phyloP scores from a whole-genome alignment of 768 basidiomycete species.

The Russula dissimulans region DNA sequence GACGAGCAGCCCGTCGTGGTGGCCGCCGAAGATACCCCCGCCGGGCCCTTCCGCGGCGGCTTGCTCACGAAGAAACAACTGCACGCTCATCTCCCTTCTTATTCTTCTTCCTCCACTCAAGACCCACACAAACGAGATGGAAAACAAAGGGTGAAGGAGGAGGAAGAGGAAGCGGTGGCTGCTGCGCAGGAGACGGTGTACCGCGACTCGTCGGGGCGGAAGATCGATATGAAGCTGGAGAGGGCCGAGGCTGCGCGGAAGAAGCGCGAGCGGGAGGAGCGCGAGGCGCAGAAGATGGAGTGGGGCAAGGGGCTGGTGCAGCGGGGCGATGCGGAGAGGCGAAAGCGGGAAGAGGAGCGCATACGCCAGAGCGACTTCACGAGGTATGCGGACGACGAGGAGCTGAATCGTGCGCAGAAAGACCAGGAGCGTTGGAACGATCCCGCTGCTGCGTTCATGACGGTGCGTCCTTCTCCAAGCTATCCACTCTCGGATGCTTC shows the following conservation, averaged over 20 bases:
- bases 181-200: constrained; percentile 86
- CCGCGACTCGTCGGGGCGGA: constrained; percentile 79
- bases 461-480: constrained; percentile 40
- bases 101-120: constrained; percentile 28
- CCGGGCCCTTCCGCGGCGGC: constrained; percentile 56
- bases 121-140: constrained; percentile 15
- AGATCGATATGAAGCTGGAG: constrained; percentile 81
- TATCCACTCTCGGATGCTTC: not conserved
- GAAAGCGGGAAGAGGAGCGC: constrained; percentile 55
- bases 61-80: constrained; percentile 70
- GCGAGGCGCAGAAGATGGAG: constrained; percentile 87
- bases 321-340: constrained; percentile 65
- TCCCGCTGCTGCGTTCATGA: constrained; percentile 91
- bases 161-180: constrained; percentile 42
- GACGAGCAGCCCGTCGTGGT: constrained; percentile 66
- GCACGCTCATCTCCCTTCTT: constrained; percentile 46
- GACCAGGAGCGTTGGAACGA: constrained; percentile 89
- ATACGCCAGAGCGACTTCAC: constrained; percentile 61
- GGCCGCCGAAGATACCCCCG: constrained; percentile 25
- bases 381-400: constrained; percentile 70
- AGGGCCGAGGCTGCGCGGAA: constrained; percentile 73
- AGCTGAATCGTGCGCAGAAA: constrained; percentile 78
- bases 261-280: constrained; percentile 77
- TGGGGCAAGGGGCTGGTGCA: constrained; percentile 98
- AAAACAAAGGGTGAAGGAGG: constrained; percentile 23